Percentiles rank a stretch among this genome's conserved stretches.
Conservation (phyloP, 1,139 yeast genomes). For the Kodamaea ohmeri region DNA sequence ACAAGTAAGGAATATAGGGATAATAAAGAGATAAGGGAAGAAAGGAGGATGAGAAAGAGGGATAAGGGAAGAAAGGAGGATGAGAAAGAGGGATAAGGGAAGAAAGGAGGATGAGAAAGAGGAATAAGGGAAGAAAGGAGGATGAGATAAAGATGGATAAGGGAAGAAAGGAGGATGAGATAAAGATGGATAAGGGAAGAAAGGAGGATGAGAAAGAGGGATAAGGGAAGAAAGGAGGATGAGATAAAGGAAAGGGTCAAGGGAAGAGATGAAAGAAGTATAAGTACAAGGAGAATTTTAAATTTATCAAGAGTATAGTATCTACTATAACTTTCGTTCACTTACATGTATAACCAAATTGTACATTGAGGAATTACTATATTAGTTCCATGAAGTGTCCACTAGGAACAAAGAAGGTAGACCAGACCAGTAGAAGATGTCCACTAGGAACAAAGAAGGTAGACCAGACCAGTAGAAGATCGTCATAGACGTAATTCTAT, state of each 20-base stretch:
- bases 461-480: constrained; percentile 1
- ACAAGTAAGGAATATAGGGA: constrained; percentile 10
- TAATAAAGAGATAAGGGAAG: constrained; percentile 1
- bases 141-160: neutral
- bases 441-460: neutral
- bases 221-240: too few relatives aligned
- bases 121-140: neutral
- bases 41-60: neutral
- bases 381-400: too few relatives aligned
- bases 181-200: too few relatives aligned
- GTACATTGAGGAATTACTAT: neutral
- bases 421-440: neutral
- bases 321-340: too few relatives aligned
- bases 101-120: neutral
- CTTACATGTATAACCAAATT: neutral
- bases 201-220: too few relatives aligned
- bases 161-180: too few relatives aligned
- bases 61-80: constrained; percentile 6
- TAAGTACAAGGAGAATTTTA: too few relatives aligned
- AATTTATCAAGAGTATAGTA: too few relatives aligned
- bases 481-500: too few relatives aligned
- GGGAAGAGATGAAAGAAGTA: too few relatives aligned
- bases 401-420: neutral
- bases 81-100: constrained; percentile 7
- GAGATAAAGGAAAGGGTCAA: too few relatives aligned